Conservation (phyloP, 2,329 filamentous ascomycete species). For the Capronia americana region DNA sequence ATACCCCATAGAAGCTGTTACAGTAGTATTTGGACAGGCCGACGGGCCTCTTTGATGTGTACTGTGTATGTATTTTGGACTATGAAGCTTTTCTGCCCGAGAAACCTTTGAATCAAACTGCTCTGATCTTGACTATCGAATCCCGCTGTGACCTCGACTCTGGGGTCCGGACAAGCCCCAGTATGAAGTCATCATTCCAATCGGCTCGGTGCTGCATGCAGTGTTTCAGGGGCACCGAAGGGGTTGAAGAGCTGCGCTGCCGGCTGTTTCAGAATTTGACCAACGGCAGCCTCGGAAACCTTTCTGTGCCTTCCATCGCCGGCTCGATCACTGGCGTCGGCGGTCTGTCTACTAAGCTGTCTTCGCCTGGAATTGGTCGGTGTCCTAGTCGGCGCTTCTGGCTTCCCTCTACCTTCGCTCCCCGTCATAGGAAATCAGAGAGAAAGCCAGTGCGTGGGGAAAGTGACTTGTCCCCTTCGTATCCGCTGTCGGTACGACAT, state of each 20-base stretch:
- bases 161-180: too few species aligned
- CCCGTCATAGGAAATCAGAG: not conserved
- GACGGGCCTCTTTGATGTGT: conserved; percentile 5
- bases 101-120: not conserved
- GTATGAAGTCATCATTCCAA: not conserved
- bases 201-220: conserved; percentile 4
- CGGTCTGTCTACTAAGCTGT: too few species aligned
- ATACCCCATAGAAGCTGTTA: conserved; percentile 9
- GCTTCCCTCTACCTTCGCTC: not conserved
- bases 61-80: conserved; percentile 1
- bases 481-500: conserved; percentile 1
- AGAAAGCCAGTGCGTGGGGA: not conserved
- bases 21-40: conserved; percentile 1
- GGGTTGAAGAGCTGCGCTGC: not conserved
- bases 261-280: conserved; percentile 14
- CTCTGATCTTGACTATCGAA: not conserved
- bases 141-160: too few species aligned
- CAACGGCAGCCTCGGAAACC: not conserved
- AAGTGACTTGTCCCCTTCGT: not conserved
- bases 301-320: not conserved
- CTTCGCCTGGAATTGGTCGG: not conserved
- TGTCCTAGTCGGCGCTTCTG: conserved; percentile 1
- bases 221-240: conserved; percentile 10
- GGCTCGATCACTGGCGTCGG: not conserved
- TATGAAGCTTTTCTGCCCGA: not conserved